Evolutionary conservation across 306 rosid species (phyloP), one percentile per base, ranked within the genome.

Genomic region (Medicago lupulina): DNA sequence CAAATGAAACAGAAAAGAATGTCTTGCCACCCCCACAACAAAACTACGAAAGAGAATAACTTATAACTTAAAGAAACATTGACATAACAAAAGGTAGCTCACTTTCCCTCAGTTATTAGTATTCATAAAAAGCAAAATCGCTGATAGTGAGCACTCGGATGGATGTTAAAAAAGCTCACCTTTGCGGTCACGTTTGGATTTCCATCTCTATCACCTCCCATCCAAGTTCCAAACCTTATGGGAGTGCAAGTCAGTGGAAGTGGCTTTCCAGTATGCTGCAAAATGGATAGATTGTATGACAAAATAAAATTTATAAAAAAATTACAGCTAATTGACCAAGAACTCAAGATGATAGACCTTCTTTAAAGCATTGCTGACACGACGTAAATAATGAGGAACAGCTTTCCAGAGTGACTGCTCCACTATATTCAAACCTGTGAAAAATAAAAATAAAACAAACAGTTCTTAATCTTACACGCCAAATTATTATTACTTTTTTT

Each of bases 151-250:
- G 58, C 41, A 68, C 76, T 57, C 63, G 23, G 75, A 69, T 59
- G 15, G 43, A 72, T 43, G 50, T 49, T 15, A 65, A 21, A 53
- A 75, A 76, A 23, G n/a, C 79, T 79, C 39, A 93, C 98, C 93
- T 91, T 89, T 18, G 98, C 89, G 15, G 98, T 93, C 47, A 93
- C 98, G 62, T 91, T 91, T 39, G 98, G 98, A 80, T 93, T 93
- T 78, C 98, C 98, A 87, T 93, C 98, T 85, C 98, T 87, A 76
- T 91, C 98, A 75, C 98, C 98, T 70, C 97, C 97, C 96, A 93
- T 93, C 98, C 98, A 91, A 75, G 98, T 89, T 67, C 98, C 98
- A 83, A 93, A 93, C 84, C 81, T 89, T 72, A 93, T 89, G 54
- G 98, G 98, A 57, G 98, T 91, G 83, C 98, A 91, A 19, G 90